A percentile compares a stretch with the other conserved stretches of the same genome.
phyloP scores from a whole-genome alignment of 345 rosid species.

The Hirschfeldia incana region DNA sequence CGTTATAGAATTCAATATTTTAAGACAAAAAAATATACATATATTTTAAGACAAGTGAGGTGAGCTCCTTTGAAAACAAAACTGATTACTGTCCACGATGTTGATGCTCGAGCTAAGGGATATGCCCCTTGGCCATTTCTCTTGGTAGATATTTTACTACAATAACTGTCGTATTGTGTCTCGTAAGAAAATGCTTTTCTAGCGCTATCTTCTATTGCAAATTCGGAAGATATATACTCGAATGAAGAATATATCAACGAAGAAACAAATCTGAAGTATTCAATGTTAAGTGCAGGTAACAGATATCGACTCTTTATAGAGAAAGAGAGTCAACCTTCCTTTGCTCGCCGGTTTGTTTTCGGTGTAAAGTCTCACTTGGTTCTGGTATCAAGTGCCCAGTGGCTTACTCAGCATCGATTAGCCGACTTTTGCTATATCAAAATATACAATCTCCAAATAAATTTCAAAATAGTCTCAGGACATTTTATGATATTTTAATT shows the following conservation, averaged over 20 bases:
- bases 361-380: too few species aligned
- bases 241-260: neutral
- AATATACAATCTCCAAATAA: too few species aligned
- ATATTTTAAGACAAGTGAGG: neutral
- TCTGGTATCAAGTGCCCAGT: too few species aligned
- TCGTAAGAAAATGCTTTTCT: constrained; percentile 13
- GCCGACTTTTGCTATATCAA: too few species aligned
- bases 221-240: neutral
- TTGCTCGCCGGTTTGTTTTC: too few species aligned
- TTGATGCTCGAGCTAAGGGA: neutral
- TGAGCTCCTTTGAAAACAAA: neutral
- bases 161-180: constrained; percentile 1
- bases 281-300: too few species aligned
- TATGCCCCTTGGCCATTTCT: neutral
- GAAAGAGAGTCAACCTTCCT: too few species aligned
- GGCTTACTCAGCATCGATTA: too few species aligned
- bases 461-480: too few species aligned
- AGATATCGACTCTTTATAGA: too few species aligned
- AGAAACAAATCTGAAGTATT: too few species aligned
- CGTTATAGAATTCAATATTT: neutral
- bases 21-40: neutral
- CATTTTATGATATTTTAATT: too few species aligned
- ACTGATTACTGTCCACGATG: neutral
- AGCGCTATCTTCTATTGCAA: neutral
- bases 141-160: neutral